A percentile compares a stretch with the other conserved stretches of the same genome.
phyloP scores from a whole-genome alignment of 1,284 basidiomycete genomes.

The Tilletiopsis washingtonensis region DNA sequence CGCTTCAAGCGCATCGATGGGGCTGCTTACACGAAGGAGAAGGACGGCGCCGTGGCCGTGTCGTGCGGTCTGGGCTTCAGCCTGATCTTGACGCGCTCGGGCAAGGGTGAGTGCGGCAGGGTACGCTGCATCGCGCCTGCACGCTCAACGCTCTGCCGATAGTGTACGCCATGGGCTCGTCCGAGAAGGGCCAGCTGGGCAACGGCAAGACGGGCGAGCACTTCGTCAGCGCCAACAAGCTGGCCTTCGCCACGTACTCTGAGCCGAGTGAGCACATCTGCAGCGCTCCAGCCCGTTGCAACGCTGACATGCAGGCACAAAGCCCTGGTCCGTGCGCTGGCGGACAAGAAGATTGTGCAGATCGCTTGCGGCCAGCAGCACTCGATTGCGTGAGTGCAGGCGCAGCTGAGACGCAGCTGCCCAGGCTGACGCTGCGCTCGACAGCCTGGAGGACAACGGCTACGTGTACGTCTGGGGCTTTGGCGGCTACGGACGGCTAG shows the following conservation, averaged over 20 bases:
- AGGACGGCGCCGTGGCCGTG: slow-evolving; percentile 62
- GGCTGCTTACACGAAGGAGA: slow-evolving; percentile 52
- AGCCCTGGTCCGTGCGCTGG: slow-evolving; percentile 60
- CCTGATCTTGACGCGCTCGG: slow-evolving; percentile 67
- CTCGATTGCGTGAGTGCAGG: slow-evolving; percentile 68
- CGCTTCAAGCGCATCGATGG: slow-evolving; percentile 59
- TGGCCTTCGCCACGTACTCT: slow-evolving; percentile 68
- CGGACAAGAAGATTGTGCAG: slow-evolving; percentile 66
- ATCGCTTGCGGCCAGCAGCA: slow-evolving; percentile 83
- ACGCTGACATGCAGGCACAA: slow-evolving; percentile 7
- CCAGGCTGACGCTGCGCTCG: background rate
- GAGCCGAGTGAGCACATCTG: slow-evolving; percentile 58
- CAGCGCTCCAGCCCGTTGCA: background rate
- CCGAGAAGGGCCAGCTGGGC: slow-evolving; percentile 85
- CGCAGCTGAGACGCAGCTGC: background rate
- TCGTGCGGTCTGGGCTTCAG: slow-evolving; percentile 77
- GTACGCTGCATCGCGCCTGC: background rate
- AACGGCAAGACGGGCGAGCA: slow-evolving; percentile 83
- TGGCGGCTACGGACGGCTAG: slow-evolving; percentile 50
- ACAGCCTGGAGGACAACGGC: slow-evolving; percentile 58
- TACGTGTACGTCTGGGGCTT: slow-evolving; percentile 60
- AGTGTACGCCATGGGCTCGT: slow-evolving; percentile 80
- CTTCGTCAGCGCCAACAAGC: slow-evolving; percentile 72
- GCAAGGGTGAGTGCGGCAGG: slow-evolving; percentile 50
- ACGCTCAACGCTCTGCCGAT: background rate